Conservation (phyloP, 2,329 filamentous ascomycete genomes). For the Xylaria sp. region DNA sequence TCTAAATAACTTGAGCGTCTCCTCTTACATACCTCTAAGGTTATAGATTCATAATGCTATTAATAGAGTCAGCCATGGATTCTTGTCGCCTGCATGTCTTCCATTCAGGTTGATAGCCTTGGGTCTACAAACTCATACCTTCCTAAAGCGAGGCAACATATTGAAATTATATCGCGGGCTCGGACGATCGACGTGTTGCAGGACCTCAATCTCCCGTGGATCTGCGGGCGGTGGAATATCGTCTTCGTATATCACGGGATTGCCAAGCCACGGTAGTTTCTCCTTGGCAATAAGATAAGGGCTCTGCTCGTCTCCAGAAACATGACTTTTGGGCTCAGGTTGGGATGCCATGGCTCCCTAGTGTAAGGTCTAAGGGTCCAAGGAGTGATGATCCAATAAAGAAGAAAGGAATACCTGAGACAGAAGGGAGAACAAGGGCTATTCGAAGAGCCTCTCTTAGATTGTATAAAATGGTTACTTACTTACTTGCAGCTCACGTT, state of each 20-base stretch:
- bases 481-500: no score
- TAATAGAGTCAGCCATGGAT: neutral
- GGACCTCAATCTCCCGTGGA: neutral
- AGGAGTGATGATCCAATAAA: no score
- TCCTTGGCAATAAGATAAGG: constrained; percentile 2
- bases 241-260: constrained; percentile 7
- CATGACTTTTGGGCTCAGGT: neutral
- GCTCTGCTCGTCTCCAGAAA: neutral
- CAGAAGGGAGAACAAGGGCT: no score
- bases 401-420: no score
- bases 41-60: constrained; percentile 8
- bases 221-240: neutral
- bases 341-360: neutral
- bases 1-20: neutral
- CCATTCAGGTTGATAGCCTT: neutral
- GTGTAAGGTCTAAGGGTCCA: no score
- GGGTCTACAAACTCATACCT: neutral
- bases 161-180: constrained; percentile 3
- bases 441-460: no score
- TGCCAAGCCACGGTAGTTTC: constrained; percentile 3
- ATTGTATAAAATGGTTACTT: no score
- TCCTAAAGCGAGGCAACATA: constrained; percentile 2
- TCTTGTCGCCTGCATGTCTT: neutral
- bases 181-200: neutral
- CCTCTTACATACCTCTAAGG: constrained; percentile 1